phyloP scores from a whole-genome alignment of 2,329 filamentous ascomycete genomes.

The Colletotrichum sp. region DNA sequence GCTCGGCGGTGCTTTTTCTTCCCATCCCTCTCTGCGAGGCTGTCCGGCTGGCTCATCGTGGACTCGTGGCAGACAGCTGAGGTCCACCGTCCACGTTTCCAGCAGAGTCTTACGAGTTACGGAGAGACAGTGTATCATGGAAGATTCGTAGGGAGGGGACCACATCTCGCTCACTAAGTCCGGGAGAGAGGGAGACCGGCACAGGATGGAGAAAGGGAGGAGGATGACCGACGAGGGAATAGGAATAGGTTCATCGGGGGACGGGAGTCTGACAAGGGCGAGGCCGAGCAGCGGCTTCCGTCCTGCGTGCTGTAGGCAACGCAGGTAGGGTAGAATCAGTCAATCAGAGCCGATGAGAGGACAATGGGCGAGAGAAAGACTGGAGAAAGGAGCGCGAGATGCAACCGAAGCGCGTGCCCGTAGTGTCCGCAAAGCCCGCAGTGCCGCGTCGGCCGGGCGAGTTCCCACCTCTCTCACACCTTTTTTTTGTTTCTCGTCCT shows the following conservation, averaged over 20 bases:
- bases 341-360: not conserved
- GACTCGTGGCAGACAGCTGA: not conserved
- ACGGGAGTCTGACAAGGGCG: not conserved
- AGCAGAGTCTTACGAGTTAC: not conserved
- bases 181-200: not conserved
- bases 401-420: slow-evolving; percentile 11
- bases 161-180: not conserved
- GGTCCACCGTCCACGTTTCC: not conserved
- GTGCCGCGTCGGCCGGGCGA: slow-evolving; percentile 15
- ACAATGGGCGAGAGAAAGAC: not conserved
- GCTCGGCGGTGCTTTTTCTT: not conserved
- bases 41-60: not conserved
- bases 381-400: slow-evolving; percentile 4
- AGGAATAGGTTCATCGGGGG: not conserved
- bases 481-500: not conserved
- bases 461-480: slow-evolving; percentile 27
- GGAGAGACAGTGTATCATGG: not conserved
- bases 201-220: slow-evolving; percentile 2
- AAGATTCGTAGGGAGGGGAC: not conserved
- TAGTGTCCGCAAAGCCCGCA: not conserved
- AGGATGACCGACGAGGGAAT: not conserved
- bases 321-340: not conserved
- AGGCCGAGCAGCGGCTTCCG: not conserved
- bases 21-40: not conserved
- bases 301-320: not conserved